Evolutionary conservation across 73 alveolate genomes (phyloP).

Genomic region (Paramecium primaurelia): DNA sequence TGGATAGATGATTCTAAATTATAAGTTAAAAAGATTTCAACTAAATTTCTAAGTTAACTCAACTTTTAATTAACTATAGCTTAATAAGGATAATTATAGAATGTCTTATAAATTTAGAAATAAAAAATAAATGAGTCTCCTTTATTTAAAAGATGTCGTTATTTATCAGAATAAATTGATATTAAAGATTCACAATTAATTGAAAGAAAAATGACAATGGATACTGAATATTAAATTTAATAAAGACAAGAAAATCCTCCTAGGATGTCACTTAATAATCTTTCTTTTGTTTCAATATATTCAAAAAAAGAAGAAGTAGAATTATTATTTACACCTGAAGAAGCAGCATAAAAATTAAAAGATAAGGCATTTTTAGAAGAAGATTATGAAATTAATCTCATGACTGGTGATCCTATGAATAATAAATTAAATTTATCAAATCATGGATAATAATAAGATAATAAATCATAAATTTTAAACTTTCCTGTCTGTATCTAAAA

Average conservation of each 20-base stretch:
- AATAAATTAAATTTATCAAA: background rate
- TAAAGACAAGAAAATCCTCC: background rate
- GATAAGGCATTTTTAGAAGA: background rate
- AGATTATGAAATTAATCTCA: background rate
- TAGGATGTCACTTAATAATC: background rate
- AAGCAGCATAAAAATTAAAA: background rate
- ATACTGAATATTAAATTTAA: background rate
- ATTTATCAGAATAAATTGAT: background rate
- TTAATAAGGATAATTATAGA: background rate
- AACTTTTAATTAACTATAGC: background rate
- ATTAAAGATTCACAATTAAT: background rate
- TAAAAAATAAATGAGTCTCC: background rate
- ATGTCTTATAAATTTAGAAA: background rate
- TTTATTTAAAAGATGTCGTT: background rate
- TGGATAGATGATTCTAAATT: background rate
- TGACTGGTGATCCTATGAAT: background rate
- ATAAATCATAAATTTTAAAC: background rate
- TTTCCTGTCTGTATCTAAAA: background rate
- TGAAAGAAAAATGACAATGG: background rate
- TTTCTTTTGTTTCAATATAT: background rate
- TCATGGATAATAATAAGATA: background rate
- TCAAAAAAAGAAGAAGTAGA: slow-evolving; percentile 2
- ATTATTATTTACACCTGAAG: background rate
- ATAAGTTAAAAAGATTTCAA: background rate
- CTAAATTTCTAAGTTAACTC: background rate